Base-by-base conservation (phyloP, 2,329 filamentous ascomycete genomes). In the Pseudogymnoascus sp. region DNA sequence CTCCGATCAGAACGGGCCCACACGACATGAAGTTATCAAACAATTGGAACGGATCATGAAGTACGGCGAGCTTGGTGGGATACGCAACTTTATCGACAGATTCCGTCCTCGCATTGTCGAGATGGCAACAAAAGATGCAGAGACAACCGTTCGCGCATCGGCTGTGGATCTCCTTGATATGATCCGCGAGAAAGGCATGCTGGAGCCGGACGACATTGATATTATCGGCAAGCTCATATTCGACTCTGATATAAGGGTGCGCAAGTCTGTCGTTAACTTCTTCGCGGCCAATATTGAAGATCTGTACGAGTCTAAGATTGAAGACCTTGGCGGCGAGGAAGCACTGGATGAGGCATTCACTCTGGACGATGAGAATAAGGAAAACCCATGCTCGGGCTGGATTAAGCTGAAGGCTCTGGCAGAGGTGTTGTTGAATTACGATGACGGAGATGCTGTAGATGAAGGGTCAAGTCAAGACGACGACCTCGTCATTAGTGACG, bases 141-240 rank as follows among this genome's bases (percentile, higher is more conserved):
- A 99, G 69, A 79, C 89, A 12, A 83, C 82, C 61, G 91, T 97
- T 31, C 87, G 95, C 37, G 89, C 91, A 6, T 83, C 87, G 5
- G 89, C 91, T 7, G 89, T 99, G 59, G 85, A 90, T 62, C 83
- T 96, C 42, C 85, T 97, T 16, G 90, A 96, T 68, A 82, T 88
- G 23, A 82, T 99, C 63, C 87, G 93, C 62, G 87, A 91, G 66
- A 89, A 88, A 5, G 93, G 92, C 23, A 85, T 97, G 75, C 82
- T 99, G 1, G 93, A 97, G 69, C 93, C 93, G 0, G 86, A 90
- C 69, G 95, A 99, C 73, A 89, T 99, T 64, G 95, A 97, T 73
- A 84, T 87, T 3, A 85, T 97, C 56, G 93, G 93, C 44, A 88
- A 89, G 71, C 82, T 97, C 37, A 88, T 97, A 10, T 97, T 96